These are phyloP conservation scores for Russula foetens DNA, from an alignment of 768 basidiomycete species.

Conservation along the genomic window DNA sequence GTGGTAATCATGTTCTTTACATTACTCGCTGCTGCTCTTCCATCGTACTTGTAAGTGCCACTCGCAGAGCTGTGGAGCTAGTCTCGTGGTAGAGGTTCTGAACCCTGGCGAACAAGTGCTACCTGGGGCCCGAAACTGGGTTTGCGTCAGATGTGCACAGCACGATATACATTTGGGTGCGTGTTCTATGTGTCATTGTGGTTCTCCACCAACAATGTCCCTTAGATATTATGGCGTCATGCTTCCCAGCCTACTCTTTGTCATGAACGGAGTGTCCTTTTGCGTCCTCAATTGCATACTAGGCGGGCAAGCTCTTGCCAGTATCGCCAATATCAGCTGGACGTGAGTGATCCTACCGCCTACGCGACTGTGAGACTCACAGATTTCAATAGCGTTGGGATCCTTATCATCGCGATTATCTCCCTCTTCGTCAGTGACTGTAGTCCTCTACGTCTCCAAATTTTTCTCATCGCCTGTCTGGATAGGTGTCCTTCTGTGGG, in stretches of 20 bases:
- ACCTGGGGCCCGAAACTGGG: conserved; percentile 77
- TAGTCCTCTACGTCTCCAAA: not conserved
- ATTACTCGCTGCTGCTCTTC: conserved; percentile 32
- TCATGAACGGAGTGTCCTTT: conserved; percentile 47
- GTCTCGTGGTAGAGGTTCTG: not conserved
- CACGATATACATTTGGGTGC: conserved; percentile 51
- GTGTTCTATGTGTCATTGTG: conserved; percentile 22
- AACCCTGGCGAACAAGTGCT: conserved; percentile 28
- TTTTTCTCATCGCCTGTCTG: not conserved
- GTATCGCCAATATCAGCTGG: conserved; percentile 44
- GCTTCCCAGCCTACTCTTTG: conserved; percentile 38
- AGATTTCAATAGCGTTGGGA: conserved; percentile 43
- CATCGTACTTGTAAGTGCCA: conserved; percentile 36
- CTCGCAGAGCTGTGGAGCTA: not conserved
- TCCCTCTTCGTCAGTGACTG: conserved; percentile 40
- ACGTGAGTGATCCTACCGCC: conserved; percentile 29
- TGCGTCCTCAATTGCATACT: conserved; percentile 52
- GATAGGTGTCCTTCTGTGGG: conserved; percentile 57
- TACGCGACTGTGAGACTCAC: not conserved
- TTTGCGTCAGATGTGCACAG: conserved; percentile 73
- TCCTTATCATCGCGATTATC: conserved; percentile 65
- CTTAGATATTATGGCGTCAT: conserved; percentile 51
- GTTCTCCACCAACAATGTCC: conserved; percentile 1
- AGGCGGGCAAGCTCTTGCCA: conserved; percentile 54
- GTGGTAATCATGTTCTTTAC: conserved; percentile 41